Conservation (phyloP, 495 filamentous ascomycete genomes). For the Wilcoxina mikolae region DNA sequence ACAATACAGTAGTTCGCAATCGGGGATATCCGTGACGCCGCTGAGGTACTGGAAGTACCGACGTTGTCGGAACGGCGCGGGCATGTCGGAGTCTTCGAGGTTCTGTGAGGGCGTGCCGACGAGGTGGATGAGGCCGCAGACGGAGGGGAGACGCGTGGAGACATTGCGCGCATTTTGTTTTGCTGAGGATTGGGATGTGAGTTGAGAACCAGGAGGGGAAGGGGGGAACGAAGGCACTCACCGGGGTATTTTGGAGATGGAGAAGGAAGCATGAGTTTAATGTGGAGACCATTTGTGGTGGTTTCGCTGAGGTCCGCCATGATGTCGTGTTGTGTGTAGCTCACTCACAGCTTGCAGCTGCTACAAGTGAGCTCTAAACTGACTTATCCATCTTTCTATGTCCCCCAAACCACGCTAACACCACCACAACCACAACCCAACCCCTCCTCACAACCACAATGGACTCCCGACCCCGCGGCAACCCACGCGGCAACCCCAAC, state of each 20-base stretch:
- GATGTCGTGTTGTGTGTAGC: too few relatives aligned
- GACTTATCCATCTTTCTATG: too few relatives aligned
- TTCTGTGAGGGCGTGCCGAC: conserved; percentile 35
- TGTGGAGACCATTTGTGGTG: not conserved
- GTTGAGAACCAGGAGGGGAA: not conserved
- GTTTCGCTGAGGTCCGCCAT: too few relatives aligned
- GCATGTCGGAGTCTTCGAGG: conserved; percentile 48
- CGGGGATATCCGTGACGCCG: conserved; percentile 42
- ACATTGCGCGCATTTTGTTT: conserved; percentile 69
- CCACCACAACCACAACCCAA: not conserved
- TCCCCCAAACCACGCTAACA: not conserved
- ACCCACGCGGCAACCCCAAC: not conserved
- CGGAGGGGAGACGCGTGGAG: conserved; percentile 46
- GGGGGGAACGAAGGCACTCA: not conserved
- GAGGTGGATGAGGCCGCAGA: conserved; percentile 49
- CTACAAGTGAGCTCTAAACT: too few relatives aligned
- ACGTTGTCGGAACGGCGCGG: conserved; percentile 46
- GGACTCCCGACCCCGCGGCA: not conserved
- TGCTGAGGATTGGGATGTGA: conserved; percentile 36
- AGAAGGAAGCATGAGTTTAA: not conserved
- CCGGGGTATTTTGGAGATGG: not conserved
- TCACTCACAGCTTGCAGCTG: too few relatives aligned
- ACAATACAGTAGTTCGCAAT: conserved; percentile 49
- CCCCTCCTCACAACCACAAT: not conserved
- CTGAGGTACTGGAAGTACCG: conserved; percentile 59